phyloP scores from a whole-genome alignment of 163 green algal species.

The Chlamydomonas reinhardtii region DNA sequence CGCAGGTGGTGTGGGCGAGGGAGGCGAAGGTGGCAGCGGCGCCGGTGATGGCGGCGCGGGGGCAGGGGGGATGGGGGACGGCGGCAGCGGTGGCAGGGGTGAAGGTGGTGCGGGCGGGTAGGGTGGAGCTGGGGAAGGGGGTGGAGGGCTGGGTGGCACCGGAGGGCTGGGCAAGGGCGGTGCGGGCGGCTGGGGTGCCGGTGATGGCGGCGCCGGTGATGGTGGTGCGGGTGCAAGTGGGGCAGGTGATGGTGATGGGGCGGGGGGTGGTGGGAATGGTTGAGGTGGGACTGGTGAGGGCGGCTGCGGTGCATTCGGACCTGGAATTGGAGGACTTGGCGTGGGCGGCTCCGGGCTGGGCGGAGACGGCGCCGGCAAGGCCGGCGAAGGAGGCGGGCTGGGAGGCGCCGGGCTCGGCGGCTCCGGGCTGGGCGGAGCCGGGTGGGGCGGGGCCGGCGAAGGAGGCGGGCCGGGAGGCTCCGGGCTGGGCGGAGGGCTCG shows the following conservation, averaged over 20 bases:
- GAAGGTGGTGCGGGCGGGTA: neutral
- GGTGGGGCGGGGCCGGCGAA: neutral
- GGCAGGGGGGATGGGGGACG: neutral
- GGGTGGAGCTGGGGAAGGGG: neutral
- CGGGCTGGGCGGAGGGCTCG: neutral
- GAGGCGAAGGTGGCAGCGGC: neutral
- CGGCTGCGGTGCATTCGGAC: neutral
- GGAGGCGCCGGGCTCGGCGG: neutral
- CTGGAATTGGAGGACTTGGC: neutral
- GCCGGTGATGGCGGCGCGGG: neutral
- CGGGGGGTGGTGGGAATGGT: neutral
- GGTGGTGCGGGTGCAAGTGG: neutral
- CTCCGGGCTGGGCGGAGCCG: neutral
- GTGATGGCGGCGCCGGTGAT: neutral
- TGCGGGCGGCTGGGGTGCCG: neutral
- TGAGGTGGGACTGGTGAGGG: neutral
- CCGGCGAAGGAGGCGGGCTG: neutral
- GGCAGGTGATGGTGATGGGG: neutral
- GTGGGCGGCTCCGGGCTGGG: slow-evolving; percentile 6
- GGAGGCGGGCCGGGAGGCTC: neutral
- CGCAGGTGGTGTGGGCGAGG: neutral
- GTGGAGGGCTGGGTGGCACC: neutral
- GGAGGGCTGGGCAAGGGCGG: neutral
- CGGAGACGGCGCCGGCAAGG: neutral
- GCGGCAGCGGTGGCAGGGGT: neutral